A percentile compares a stretch with the other conserved stretches of the same genome.
Conservation (phyloP, 495 filamentous ascomycete species). For the Aspergillus coremiiformis region DNA sequence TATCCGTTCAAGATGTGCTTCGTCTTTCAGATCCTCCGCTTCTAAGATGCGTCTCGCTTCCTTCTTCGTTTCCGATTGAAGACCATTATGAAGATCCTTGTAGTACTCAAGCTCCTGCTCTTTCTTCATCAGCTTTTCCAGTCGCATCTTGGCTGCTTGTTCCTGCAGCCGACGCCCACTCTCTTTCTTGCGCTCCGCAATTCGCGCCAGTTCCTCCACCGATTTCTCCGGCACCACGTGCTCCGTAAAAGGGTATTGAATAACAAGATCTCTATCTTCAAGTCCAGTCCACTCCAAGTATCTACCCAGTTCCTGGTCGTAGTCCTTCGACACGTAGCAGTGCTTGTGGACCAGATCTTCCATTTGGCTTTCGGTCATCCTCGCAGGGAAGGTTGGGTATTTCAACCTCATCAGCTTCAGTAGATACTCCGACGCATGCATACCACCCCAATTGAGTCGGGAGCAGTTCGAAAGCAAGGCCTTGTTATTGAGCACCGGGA, state of each 20-base stretch:
- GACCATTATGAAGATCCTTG: slow-evolving; percentile 63
- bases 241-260: slow-evolving; percentile 92
- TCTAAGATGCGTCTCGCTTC: slow-evolving; percentile 80
- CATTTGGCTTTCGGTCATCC: slow-evolving; percentile 74
- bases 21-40: slow-evolving; percentile 84
- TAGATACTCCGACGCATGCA: slow-evolving; percentile 81
- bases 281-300: slow-evolving; percentile 84
- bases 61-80: slow-evolving; percentile 74
- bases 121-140: slow-evolving; percentile 91
- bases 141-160: slow-evolving; percentile 90
- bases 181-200: slow-evolving; percentile 88
- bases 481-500: slow-evolving; percentile 81
- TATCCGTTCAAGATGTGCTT: slow-evolving; percentile 66
- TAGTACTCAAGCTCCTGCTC: slow-evolving; percentile 94
- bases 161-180: slow-evolving; percentile 86
- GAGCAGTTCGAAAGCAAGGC: slow-evolving; percentile 75
- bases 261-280: slow-evolving; percentile 77
- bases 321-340: slow-evolving; percentile 81
- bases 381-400: slow-evolving; percentile 81
- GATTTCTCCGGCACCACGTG: slow-evolving; percentile 81
- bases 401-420: slow-evolving; percentile 86
- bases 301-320: slow-evolving; percentile 61
- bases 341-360: slow-evolving; percentile 83
- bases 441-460: slow-evolving; percentile 90
- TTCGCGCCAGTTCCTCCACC: slow-evolving; percentile 80